Percentiles rank a stretch among this genome's conserved stretches.
These are phyloP conservation scores for Rhizopogon vulgaris DNA, from an alignment of 768 basidiomycete species.

Conservation along the genomic window DNA sequence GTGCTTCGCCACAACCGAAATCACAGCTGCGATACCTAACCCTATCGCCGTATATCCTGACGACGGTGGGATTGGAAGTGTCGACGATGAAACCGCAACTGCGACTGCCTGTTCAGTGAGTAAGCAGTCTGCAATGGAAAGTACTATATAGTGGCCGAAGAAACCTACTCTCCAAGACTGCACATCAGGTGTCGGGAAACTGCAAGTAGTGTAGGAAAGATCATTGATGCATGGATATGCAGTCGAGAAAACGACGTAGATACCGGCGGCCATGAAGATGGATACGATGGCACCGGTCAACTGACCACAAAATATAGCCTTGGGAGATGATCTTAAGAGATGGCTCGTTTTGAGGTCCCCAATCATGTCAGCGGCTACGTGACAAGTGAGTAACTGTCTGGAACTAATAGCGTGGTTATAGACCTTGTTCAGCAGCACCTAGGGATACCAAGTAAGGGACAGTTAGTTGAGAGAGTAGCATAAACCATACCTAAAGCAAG, in stretches of 20 bases:
- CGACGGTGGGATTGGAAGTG: conserved; percentile 38
- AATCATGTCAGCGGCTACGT: conserved; percentile 51
- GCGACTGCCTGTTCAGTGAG: conserved; percentile 9
- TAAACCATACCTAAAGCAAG: conserved; percentile 14
- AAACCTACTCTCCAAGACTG: conserved; percentile 18
- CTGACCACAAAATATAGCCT: conserved; percentile 57
- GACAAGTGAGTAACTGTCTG: background rate
- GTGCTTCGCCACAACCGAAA: conserved; percentile 37
- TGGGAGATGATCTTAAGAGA: conserved; percentile 58
- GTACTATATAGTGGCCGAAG: too few species aligned
- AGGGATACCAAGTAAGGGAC: background rate
- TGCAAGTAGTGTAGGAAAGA: conserved; percentile 10
- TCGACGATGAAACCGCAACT: conserved; percentile 15
- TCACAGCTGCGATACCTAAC: conserved; percentile 39
- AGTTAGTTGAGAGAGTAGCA: background rate
- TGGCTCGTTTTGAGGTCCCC: conserved; percentile 68
- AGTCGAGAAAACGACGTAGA: conserved; percentile 58
- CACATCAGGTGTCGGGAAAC: conserved; percentile 19
- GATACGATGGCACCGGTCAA: conserved; percentile 53
- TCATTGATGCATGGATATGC: conserved; percentile 52
- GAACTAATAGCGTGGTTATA: background rate
- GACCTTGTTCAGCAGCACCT: conserved; percentile 21
- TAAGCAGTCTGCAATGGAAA: background rate
- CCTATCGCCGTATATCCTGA: conserved; percentile 57
- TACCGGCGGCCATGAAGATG: conserved; percentile 51